These are phyloP conservation scores for Plasmodium malariae DNA, from an alignment of 169 alveolate species.

Conservation along the genomic window DNA sequence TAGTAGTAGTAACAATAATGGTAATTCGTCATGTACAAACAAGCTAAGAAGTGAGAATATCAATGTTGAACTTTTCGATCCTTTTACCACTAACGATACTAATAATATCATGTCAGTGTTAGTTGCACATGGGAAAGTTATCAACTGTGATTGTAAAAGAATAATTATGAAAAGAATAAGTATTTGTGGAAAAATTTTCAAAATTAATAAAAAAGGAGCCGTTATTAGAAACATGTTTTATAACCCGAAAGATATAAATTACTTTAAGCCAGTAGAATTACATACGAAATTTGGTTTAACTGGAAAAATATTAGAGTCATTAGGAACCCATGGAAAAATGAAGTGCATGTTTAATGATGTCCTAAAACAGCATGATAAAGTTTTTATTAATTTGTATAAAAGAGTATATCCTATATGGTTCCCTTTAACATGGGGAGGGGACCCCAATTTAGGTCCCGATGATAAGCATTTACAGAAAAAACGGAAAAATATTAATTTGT, in stretches of 20 bases:
- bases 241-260: slow-evolving; percentile 96
- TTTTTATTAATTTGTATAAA: slow-evolving; percentile 93
- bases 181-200: slow-evolving; percentile 97
- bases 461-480: slow-evolving; percentile 33
- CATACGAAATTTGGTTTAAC: slow-evolving; percentile 97
- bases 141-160: slow-evolving; percentile 94
- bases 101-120: slow-evolving; percentile 7
- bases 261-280: slow-evolving; percentile 97
- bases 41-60: neutral
- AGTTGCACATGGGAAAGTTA: slow-evolving; percentile 92
- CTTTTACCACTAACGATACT: neutral
- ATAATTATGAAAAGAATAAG: slow-evolving; percentile 96
- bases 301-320: slow-evolving; percentile 96
- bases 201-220: slow-evolving; percentile 96
- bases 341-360: slow-evolving; percentile 96
- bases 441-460: slow-evolving; percentile 64
- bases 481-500: too few species aligned
- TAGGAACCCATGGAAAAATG: slow-evolving; percentile 99
- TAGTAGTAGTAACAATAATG: neutral
- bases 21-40: neutral
- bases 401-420: slow-evolving; percentile 95
- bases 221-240: slow-evolving; percentile 98
- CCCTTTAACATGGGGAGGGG: slow-evolving; percentile 85
- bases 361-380: slow-evolving; percentile 96
- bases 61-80: neutral